Evolutionary conservation across 169 alveolate species (phyloP).

Genomic region (Eimeria sp.): DNA sequence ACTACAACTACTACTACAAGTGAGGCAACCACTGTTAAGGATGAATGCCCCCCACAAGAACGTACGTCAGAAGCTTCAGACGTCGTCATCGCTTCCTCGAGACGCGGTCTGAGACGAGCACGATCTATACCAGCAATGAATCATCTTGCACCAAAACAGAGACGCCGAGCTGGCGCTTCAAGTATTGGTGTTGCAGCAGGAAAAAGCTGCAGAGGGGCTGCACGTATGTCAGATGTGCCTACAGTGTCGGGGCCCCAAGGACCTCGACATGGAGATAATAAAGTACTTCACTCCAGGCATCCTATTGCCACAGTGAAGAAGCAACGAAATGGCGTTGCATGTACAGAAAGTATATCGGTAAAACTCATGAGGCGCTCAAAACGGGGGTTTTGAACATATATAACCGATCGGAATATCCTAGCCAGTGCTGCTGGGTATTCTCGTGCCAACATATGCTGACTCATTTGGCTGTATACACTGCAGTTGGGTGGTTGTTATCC

Average conservation of each 20-base stretch:
- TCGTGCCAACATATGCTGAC: neutral
- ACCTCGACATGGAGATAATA: neutral
- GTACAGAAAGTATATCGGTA: neutral
- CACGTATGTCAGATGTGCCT: neutral
- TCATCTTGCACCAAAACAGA: conserved; percentile 14
- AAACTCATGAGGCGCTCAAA: conserved; percentile 33
- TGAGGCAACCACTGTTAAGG: neutral
- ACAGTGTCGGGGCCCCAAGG: neutral
- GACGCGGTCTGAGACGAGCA: conserved; percentile 34
- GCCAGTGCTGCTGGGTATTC: neutral
- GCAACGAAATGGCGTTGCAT: neutral
- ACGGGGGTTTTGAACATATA: neutral
- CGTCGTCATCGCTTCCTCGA: neutral
- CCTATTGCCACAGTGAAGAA: neutral
- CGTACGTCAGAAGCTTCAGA: conserved; percentile 13
- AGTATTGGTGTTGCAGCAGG: conserved; percentile 2
- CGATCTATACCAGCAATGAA: conserved; percentile 8
- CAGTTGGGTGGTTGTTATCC: neutral
- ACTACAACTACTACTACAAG: too few relatives aligned
- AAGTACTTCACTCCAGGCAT: neutral
- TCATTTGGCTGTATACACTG: neutral
- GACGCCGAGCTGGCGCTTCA: conserved; percentile 5
- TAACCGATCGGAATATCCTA: neutral
- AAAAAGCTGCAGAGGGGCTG: neutral
- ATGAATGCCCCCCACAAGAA: conserved; percentile 7